A percentile compares a stretch with the other conserved stretches of the same genome.
These are phyloP conservation scores for Choiromyces venosus DNA, from an alignment of 495 filamentous ascomycete genomes.

Conservation along the genomic window DNA sequence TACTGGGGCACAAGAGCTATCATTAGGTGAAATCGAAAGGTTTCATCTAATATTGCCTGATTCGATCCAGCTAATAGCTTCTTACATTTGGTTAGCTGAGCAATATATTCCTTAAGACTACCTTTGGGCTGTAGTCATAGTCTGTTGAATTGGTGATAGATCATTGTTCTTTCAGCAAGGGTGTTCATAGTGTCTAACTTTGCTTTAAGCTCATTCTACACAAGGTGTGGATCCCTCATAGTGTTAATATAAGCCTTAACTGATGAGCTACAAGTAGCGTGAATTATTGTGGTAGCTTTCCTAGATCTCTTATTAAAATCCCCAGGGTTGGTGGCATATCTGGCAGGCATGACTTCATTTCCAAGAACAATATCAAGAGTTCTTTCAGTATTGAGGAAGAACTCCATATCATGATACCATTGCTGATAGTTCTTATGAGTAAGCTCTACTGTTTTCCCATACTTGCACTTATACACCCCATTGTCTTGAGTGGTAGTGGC, in stretches of 20 bases:
- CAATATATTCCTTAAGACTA: neutral
- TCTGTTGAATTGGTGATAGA: constrained; percentile 1
- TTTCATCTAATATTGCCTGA: neutral
- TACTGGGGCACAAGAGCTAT: too few relatives aligned
- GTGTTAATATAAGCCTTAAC: neutral
- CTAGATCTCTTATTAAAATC: neutral
- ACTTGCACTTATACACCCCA: too few relatives aligned
- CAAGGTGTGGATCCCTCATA: neutral
- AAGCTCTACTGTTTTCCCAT: too few relatives aligned
- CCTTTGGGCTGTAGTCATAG: too few relatives aligned
- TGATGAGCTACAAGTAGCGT: neutral
- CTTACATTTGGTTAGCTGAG: neutral
- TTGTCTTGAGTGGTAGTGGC: too few relatives aligned
- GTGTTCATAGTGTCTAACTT: neutral
- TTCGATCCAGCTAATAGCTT: neutral
- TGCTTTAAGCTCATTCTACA: constrained; percentile 1
- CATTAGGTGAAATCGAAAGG: neutral
- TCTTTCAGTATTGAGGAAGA: too few relatives aligned
- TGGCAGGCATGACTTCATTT: too few relatives aligned
- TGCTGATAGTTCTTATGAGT: too few relatives aligned
- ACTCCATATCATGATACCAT: too few relatives aligned
- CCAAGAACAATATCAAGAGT: too few relatives aligned
- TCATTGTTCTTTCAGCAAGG: neutral
- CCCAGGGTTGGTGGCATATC: too few relatives aligned
- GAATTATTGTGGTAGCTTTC: neutral